Conservation (phyloP, 2,329 filamentous ascomycete genomes). For the Diaporthe caulivora region DNA sequence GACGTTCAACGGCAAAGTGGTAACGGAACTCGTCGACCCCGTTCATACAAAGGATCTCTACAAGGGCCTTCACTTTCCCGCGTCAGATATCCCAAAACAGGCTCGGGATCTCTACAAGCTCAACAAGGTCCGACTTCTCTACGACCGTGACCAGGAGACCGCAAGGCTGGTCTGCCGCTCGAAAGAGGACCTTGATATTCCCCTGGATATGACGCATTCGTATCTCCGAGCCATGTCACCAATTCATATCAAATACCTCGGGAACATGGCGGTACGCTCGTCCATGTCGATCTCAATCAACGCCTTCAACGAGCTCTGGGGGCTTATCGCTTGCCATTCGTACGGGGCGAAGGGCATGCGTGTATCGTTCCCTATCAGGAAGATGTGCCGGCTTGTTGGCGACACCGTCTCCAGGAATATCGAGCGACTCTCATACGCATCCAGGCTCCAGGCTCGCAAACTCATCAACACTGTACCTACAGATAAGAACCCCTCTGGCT, state of each 20-base stretch:
- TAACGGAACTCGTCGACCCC: constrained; percentile 88
- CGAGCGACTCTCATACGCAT: constrained; percentile 87
- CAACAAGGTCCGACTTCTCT: constrained; percentile 89
- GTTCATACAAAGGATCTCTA: constrained; percentile 84
- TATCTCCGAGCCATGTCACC: constrained; percentile 92
- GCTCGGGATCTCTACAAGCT: constrained; percentile 90
- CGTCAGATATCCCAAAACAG: constrained; percentile 87
- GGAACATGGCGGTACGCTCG: constrained; percentile 90
- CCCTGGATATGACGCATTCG: constrained; percentile 85
- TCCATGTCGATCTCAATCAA: constrained; percentile 97
- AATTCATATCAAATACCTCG: constrained; percentile 88
- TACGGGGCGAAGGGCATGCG: constrained; percentile 85
- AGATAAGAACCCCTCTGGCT: constrained; percentile 85
- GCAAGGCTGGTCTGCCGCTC: constrained; percentile 85
- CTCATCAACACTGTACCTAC: constrained; percentile 88
- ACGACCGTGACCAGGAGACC: constrained; percentile 85
- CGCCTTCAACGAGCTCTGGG: constrained; percentile 88
- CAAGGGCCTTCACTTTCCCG: constrained; percentile 89
- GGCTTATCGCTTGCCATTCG: constrained; percentile 86
- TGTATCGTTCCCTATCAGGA: constrained; percentile 91
- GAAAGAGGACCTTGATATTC: constrained; percentile 77
- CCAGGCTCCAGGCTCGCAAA: constrained; percentile 85
- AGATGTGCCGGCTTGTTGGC: constrained; percentile 90
- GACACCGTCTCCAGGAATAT: constrained; percentile 90
- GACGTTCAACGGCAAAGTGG: constrained; percentile 85